Evolutionary conservation across 805 yeast genomes (phyloP), one percentile per base, ranked within the genome.

Genomic region (Myxozyma neotropica): DNA sequence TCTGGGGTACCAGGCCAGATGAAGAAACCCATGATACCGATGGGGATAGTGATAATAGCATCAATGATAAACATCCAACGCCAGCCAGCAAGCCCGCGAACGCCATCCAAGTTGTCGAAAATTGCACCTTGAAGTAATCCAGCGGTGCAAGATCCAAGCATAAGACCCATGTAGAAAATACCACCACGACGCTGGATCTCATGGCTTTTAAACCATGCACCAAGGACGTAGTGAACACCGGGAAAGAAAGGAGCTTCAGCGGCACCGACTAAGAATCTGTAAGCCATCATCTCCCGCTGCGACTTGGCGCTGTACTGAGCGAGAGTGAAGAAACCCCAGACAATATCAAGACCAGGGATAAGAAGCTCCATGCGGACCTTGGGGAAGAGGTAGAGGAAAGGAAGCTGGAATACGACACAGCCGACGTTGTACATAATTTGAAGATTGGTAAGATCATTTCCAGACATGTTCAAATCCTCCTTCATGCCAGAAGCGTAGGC

Each of bases 61-160:
- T 85, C 89, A 61, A 87, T 78, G 48, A 87, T 81, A 68, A 84
- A 86, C 69, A 84, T 82, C 90, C 90, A 87, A 75, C 85, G 78
- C 90, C 90, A 87, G 12, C 88, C 84, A 7, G 78, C 77, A 12
- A 81, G 73, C 0, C 89, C 89, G 47, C 71, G 68, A 10, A 69
- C 74, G 31, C 86, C 88, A 54, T 77, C 72, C 64, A 86, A 69
- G 40, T 72, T 65, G 23, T 76, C 67, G 57, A 74, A 79, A 29
- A 84, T 78, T 10, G 85, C 81, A 17, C 86, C 82, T 66, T 85
- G 86, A 42, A 86, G 74, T 60, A 83, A 80, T 45, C 88, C 87
- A 1, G 87, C 78, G 15, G 88, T 83, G 58, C 85, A 74, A 21
- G 80, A 73, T 36, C 88, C 91, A 38, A 87, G 73, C 65, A 79